Evolutionary conservation across 2,329 filamentous ascomycete genomes (phyloP).

Genomic region (Hypocrella siamensis): DNA sequence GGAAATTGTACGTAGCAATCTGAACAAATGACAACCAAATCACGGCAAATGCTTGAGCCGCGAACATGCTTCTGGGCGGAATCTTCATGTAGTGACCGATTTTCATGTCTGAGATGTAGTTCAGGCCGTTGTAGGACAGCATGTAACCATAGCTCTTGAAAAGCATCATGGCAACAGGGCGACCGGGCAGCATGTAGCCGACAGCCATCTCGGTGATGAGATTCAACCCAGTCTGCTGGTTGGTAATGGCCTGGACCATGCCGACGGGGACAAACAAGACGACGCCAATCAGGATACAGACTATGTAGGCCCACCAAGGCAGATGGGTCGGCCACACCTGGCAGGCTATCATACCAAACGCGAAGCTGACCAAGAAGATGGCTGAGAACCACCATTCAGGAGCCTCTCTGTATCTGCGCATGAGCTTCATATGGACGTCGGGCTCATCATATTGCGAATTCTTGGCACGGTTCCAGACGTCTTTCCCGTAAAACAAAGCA

Average conservation of each 20-base stretch:
- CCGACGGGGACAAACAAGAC: slow-evolving; percentile 26
- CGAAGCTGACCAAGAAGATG: slow-evolving; percentile 32
- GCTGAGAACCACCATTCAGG: slow-evolving; percentile 41
- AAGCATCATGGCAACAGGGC: slow-evolving; percentile 32
- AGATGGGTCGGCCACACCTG: slow-evolving; percentile 23
- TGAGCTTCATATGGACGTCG: slow-evolving; percentile 37
- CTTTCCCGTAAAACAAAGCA: slow-evolving; percentile 33
- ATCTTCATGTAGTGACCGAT: slow-evolving; percentile 38
- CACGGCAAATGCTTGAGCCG: slow-evolving; percentile 25
- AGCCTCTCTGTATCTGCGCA: slow-evolving; percentile 37
- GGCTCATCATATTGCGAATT: slow-evolving; percentile 22
- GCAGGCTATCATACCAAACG: slow-evolving; percentile 23
- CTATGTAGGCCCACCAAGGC: slow-evolving; percentile 25
- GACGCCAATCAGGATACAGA: slow-evolving; percentile 23
- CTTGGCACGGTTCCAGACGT: slow-evolving; percentile 22
- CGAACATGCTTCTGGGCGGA: slow-evolving; percentile 32
- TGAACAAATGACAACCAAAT: slow-evolving; percentile 22
- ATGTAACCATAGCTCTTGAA: slow-evolving; percentile 33
- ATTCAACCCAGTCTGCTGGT: slow-evolving; percentile 30
- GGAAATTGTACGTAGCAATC: slow-evolving; percentile 21
- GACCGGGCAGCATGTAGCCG: slow-evolving; percentile 31
- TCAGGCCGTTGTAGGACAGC: slow-evolving; percentile 28
- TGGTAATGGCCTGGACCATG: slow-evolving; percentile 32
- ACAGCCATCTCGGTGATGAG: slow-evolving; percentile 32
- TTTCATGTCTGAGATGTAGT: slow-evolving; percentile 32